Evolutionary conservation across 768 basidiomycete species (phyloP).

Genomic region (Tricholoma flavovirens): DNA sequence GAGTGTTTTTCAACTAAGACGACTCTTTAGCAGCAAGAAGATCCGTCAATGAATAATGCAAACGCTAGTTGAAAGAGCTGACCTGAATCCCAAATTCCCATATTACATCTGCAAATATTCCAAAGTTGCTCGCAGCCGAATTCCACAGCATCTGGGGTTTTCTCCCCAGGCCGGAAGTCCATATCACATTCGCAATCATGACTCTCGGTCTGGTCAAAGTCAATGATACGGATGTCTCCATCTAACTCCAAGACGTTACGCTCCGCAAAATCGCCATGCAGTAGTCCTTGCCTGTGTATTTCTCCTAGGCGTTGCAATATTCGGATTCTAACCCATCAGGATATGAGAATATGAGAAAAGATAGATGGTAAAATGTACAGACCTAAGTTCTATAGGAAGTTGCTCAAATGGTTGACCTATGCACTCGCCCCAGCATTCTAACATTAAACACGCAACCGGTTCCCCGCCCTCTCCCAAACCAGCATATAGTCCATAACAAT

Average conservation of each 20-base stretch:
- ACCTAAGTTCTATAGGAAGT: conserved; percentile 28
- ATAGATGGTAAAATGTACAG: conserved; percentile 8
- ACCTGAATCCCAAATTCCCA: conserved; percentile 22
- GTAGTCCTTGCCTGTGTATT: conserved; percentile 29
- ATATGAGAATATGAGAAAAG: background rate
- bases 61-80: background rate
- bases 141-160: conserved; percentile 18
- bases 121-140: conserved; percentile 30
- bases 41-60: background rate
- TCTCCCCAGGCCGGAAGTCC: conserved; percentile 23
- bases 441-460: conserved; percentile 30
- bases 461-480: conserved; percentile 27
- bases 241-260: conserved; percentile 32
- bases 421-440: conserved; percentile 33
- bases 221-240: conserved; percentile 33
- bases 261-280: conserved; percentile 38
- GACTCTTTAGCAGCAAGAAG: background rate
- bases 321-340: conserved; percentile 18
- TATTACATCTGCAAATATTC: conserved; percentile 24
- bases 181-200: conserved; percentile 27
- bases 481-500: conserved; percentile 29
- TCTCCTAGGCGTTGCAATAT: conserved; percentile 28
- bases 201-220: conserved; percentile 28
- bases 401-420: conserved; percentile 23
- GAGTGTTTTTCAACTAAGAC: background rate